Base-by-base conservation (phyloP, 495 filamentous ascomycete genomes). In the Penicillium parvum region DNA sequence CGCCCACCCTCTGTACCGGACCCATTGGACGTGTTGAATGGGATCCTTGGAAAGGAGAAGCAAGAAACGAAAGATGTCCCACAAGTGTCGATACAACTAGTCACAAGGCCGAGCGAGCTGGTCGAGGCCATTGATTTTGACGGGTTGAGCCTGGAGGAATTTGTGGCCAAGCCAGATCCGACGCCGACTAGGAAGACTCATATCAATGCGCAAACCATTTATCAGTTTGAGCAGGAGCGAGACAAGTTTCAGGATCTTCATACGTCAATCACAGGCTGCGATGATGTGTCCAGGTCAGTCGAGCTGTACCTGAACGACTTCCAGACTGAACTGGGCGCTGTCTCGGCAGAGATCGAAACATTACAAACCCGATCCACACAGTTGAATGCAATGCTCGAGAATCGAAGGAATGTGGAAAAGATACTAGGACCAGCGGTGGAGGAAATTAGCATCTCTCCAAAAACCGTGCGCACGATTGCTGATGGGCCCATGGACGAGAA, bases 341-440 rank as follows among this genome's bases (percentile, higher is more conserved):
- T 98, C 5, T 96, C 92, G 7, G 82, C 87, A 3, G 92, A 98
- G 57, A 98, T 98, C 19, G 94, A 98, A 65, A 88, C 79, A 10
- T 70, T 98, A 12, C 92, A 98, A 62, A 79, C 83, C 22, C 81
- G 90, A 12, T 97, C 92, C 2, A 79, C 82, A 4, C 78, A 84
- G 22, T 63, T 98, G 47, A 96, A 90, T 50, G 78, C 83, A n/a
- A 82, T 88, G 61, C 66, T 97, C 22, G 85, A 91, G 54, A 97
- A 97, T 53, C 73, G 92, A 16, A 89, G 85, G 52, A 77, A 83
- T 14, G 89, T 96, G 6, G 92, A 98, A 64, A 89, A 86, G 61
- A 70, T 86, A 1, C 70, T 98, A 7, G 94, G 86, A 0, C 94
- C 92, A 0, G 78, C 90, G 4, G 87, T 98, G 36, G 94, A 97